These are phyloP conservation scores for Alternaria consortialis DNA, from an alignment of 2,329 filamentous ascomycete genomes.

Conservation along the genomic window DNA sequence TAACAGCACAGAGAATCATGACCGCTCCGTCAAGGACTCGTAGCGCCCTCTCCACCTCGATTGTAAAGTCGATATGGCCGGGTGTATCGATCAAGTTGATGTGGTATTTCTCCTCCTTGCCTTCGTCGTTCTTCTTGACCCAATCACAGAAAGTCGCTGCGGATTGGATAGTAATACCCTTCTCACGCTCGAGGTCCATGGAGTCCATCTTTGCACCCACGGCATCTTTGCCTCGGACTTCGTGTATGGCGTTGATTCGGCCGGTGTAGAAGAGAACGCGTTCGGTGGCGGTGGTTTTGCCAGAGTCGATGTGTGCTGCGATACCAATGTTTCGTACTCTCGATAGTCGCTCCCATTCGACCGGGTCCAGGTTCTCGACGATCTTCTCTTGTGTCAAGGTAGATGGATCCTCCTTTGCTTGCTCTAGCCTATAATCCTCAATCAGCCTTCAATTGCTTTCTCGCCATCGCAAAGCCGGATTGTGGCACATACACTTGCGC, in stretches of 20 bases:
- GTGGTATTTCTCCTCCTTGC: conserved; percentile 90
- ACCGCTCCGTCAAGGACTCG: conserved; percentile 95
- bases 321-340: conserved; percentile 97
- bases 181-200: conserved; percentile 98
- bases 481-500: conserved; percentile 48
- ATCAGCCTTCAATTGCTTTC: conserved; percentile 32
- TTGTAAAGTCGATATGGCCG: conserved; percentile 98
- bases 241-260: conserved; percentile 95
- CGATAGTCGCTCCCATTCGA: conserved; percentile 79
- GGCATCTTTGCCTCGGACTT: conserved; percentile 92
- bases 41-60: conserved; percentile 95
- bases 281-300: conserved; percentile 96
- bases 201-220: conserved; percentile 99
- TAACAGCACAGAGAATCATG: conserved; percentile 98
- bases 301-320: conserved; percentile 97
- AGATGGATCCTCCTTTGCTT: conserved; percentile 66
- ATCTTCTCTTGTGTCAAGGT: conserved; percentile 70
- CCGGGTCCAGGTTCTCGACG: conserved; percentile 80
- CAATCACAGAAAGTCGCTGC: conserved; percentile 98
- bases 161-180: conserved; percentile 98
- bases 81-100: conserved; percentile 99
- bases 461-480: background rate
- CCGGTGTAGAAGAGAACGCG: conserved; percentile 98
- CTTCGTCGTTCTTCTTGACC: conserved; percentile 76
- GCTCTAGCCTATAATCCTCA: conserved; percentile 53